A percentile compares a stretch with the other conserved stretches of the same genome.
Conservation (phyloP, 1,284 basidiomycete species). For the Boletus semigastroideus region DNA sequence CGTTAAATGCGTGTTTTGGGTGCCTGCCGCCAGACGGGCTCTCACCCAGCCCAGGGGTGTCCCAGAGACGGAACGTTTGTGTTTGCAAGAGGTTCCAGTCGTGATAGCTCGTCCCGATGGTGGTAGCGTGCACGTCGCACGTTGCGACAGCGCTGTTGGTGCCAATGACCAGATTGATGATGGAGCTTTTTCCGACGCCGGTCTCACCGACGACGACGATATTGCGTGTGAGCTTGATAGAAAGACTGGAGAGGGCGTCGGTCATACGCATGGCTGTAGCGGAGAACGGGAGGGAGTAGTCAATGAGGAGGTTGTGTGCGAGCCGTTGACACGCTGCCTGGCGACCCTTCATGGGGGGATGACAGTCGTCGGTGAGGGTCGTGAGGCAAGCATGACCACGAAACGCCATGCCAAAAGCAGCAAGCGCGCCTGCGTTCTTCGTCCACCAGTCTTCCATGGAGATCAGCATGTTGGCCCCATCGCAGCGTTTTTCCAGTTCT, state of each 20-base stretch:
- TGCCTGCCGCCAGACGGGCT: conserved; percentile 17
- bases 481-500: conserved; percentile 27
- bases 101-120: conserved; percentile 21
- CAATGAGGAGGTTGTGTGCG: conserved; percentile 22
- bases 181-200: conserved; percentile 28
- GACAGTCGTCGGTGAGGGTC: conserved; percentile 21
- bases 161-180: conserved; percentile 22
- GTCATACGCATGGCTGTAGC: not conserved
- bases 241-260: conserved; percentile 6
- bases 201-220: conserved; percentile 28
- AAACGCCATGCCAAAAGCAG: conserved; percentile 17
- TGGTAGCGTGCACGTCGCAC: conserved; percentile 24
- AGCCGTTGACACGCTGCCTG: conserved; percentile 16
- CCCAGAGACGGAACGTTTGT: conserved; percentile 30
- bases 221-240: conserved; percentile 21
- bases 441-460: conserved; percentile 30
- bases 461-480: conserved; percentile 2
- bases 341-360: conserved; percentile 22
- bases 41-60: conserved; percentile 27
- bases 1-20: conserved; percentile 15
- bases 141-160: conserved; percentile 10
- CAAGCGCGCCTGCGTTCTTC: conserved; percentile 3
- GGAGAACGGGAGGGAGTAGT: conserved; percentile 21
- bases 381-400: conserved; percentile 25
- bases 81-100: conserved; percentile 21